Evolutionary conservation across 352 stramenopile genomes (phyloP).

Genomic region (Aphanomyces invadans): DNA sequence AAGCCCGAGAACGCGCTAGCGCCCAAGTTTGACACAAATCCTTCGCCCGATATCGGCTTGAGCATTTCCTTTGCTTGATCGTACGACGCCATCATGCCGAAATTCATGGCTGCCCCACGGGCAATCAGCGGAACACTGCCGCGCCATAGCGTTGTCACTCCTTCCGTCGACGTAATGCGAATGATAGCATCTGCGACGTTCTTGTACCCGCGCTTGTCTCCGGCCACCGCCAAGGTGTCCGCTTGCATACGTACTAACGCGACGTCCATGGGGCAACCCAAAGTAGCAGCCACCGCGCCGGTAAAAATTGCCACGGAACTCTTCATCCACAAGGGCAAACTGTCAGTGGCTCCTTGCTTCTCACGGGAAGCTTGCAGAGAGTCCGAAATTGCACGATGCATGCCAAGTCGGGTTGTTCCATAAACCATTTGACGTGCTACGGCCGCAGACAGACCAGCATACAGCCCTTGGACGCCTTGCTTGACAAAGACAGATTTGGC

Average conservation of each 20-base stretch:
- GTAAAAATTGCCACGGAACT: constrained; percentile 64
- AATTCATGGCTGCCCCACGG: constrained; percentile 97
- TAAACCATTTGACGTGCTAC: constrained; percentile 83
- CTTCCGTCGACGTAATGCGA: constrained; percentile 83
- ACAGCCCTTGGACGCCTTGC: constrained; percentile 72
- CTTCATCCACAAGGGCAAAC: constrained; percentile 66
- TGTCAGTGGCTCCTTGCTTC: constrained; percentile 56
- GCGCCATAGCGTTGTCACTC: constrained; percentile 84
- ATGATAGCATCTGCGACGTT: constrained; percentile 97
- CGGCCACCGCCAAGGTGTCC: constrained; percentile 88
- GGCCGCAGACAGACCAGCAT: constrained; percentile 74
- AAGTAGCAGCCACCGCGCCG: constrained; percentile 88
- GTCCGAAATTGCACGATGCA: constrained; percentile 78
- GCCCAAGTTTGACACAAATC: constrained; percentile 88
- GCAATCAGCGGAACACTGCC: constrained; percentile 91
- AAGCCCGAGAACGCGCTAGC: constrained; percentile 95
- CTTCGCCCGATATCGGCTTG: constrained; percentile 49
- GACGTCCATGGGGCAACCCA: constrained; percentile 98
- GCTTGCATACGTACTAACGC: constrained; percentile 97
- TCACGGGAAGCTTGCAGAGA: constrained; percentile 64
- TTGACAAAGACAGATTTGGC: constrained; percentile 71
- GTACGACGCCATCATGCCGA: constrained; percentile 99
- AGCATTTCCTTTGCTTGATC: constrained; percentile 96
- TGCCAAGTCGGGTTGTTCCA: constrained; percentile 71
- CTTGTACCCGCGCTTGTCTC: constrained; percentile 95